Percentiles rank a stretch among this genome's conserved stretches.
These are phyloP conservation scores for Angophora floribunda DNA, from an alignment of 345 rosid species.

Conservation along the genomic window DNA sequence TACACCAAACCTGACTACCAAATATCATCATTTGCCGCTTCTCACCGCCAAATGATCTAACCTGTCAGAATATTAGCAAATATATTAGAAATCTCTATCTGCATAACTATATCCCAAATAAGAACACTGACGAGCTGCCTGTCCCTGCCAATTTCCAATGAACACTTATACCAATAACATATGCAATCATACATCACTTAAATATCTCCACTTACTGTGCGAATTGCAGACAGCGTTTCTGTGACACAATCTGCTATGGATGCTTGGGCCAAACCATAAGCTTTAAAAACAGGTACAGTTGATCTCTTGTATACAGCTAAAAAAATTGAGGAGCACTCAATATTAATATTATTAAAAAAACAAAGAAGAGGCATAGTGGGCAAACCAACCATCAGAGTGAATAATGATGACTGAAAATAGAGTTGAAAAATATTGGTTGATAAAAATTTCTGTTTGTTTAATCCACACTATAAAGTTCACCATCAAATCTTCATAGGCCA, in stretches of 20 bases:
- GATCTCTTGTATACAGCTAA: constrained; percentile 85
- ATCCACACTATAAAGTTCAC: neutral
- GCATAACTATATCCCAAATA: neutral
- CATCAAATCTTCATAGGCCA: neutral
- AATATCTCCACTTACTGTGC: constrained; percentile 51
- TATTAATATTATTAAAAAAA: neutral
- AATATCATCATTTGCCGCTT: constrained; percentile 82
- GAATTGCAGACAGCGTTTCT: constrained; percentile 90
- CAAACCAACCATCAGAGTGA: neutral
- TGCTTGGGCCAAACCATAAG: constrained; percentile 88
- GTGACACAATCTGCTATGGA: constrained; percentile 87
- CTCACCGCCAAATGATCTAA: constrained; percentile 98
- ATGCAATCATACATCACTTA: neutral
- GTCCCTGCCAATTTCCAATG: neutral
- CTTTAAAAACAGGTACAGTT: constrained; percentile 73
- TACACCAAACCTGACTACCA: constrained; percentile 51
- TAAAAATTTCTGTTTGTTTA: neutral
- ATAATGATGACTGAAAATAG: neutral
- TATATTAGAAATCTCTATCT: neutral
- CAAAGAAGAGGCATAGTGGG: neutral
- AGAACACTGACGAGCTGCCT: neutral
- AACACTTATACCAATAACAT: neutral
- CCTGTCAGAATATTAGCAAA: constrained; percentile 31
- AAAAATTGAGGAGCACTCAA: constrained; percentile 14
- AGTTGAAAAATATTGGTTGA: neutral